phyloP scores from a whole-genome alignment of 2,329 filamentous ascomycete genomes.

The Alternaria brassicicola region DNA sequence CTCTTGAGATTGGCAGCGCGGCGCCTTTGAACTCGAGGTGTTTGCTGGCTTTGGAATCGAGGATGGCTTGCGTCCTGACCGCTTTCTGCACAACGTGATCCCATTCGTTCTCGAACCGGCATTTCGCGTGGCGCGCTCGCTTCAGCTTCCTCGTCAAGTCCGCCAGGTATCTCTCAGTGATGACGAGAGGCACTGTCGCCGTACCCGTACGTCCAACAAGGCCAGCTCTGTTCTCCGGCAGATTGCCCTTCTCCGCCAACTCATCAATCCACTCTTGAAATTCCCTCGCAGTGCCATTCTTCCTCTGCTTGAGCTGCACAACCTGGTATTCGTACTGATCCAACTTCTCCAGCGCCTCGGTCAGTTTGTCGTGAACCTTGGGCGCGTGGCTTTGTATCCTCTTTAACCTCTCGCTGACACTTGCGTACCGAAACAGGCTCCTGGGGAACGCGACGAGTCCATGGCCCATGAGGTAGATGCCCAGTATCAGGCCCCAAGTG shows the following conservation, averaged over 20 bases:
- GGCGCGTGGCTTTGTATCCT: constrained; percentile 80
- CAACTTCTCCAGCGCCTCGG: constrained; percentile 79
- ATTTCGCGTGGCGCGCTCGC: constrained; percentile 80
- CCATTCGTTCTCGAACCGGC: constrained; percentile 87
- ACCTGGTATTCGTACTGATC: constrained; percentile 85
- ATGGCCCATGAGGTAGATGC: constrained; percentile 97
- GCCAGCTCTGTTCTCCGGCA: constrained; percentile 64
- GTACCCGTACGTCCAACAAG: constrained; percentile 38
- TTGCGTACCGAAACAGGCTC: constrained; percentile 78
- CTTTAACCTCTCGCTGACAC: constrained; percentile 73
- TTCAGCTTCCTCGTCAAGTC: constrained; percentile 83
- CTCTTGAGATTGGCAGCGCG: constrained; percentile 55
- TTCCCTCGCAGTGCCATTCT: constrained; percentile 74
- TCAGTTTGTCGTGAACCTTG: constrained; percentile 82
- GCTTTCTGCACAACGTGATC: constrained; percentile 76
- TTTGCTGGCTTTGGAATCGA: constrained; percentile 82
- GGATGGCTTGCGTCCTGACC: constrained; percentile 75
- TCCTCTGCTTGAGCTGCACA: constrained; percentile 76
- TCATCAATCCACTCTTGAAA: constrained; percentile 98
- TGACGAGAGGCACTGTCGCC: constrained; percentile 72
- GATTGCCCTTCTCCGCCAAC: constrained; percentile 74
- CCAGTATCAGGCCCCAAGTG: constrained; percentile 87
- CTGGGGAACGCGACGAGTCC: constrained; percentile 90
- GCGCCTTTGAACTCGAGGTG: constrained; percentile 74
- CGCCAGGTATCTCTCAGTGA: constrained; percentile 92